These are phyloP conservation scores for Penicillium turbatum DNA, from an alignment of 495 filamentous ascomycete genomes.

Conservation along the genomic window DNA sequence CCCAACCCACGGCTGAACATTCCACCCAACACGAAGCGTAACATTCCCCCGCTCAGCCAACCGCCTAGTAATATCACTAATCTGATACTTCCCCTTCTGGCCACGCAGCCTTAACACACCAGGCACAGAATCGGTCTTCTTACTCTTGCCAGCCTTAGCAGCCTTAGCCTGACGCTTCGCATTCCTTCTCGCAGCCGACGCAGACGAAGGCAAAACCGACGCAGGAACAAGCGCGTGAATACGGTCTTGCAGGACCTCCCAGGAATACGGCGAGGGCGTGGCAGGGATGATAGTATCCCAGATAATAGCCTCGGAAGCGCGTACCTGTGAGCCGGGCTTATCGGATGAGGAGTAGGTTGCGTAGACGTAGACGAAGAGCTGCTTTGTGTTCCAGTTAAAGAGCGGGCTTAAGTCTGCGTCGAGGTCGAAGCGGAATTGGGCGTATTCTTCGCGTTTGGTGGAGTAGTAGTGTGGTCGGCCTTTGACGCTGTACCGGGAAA, in stretches of 20 bases:
- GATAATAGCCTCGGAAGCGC: slow-evolving; percentile 69
- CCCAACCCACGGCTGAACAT: slow-evolving; percentile 97
- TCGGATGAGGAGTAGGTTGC: slow-evolving; percentile 70
- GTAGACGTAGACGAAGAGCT: slow-evolving; percentile 91
- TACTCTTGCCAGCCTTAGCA: slow-evolving; percentile 14
- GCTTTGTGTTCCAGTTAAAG: slow-evolving; percentile 99
- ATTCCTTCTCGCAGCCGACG: neutral
- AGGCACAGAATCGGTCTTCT: slow-evolving; percentile 22
- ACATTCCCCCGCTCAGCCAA: slow-evolving; percentile 69
- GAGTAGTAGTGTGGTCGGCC: slow-evolving; percentile 94
- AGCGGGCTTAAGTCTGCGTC: slow-evolving; percentile 82
- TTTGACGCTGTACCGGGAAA: slow-evolving; percentile 54
- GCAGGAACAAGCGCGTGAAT: slow-evolving; percentile 7
- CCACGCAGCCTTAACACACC: slow-evolving; percentile 71
- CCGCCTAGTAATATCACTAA: slow-evolving; percentile 76
- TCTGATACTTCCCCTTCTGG: slow-evolving; percentile 87
- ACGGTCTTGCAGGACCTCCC: slow-evolving; percentile 35
- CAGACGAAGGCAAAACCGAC: slow-evolving; percentile 18
- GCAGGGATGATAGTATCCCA: slow-evolving; percentile 92
- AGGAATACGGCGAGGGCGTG: slow-evolving; percentile 53
- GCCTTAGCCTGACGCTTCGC: slow-evolving; percentile 19
- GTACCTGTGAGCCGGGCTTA: slow-evolving; percentile 26
- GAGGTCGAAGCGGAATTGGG: slow-evolving; percentile 87
- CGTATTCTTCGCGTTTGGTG: slow-evolving; percentile 88
- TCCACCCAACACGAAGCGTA: slow-evolving; percentile 78